Percentiles rank a stretch among this genome's conserved stretches.
Evolutionary conservation across 805 yeast species (phyloP).

Genomic region (Dipodascus geniculatus): DNA sequence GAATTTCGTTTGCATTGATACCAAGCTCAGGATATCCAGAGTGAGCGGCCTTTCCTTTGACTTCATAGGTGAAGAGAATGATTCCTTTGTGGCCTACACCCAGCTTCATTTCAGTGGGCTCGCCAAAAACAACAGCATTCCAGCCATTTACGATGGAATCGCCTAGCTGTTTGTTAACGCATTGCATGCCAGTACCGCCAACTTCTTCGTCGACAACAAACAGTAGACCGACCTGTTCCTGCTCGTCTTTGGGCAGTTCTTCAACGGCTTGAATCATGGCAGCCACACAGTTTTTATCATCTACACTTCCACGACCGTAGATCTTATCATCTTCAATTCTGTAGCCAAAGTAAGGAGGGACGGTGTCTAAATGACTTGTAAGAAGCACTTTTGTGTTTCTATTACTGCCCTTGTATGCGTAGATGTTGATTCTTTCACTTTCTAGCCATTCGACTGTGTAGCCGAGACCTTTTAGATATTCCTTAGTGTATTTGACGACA

Average conservation of each 20-base stretch:
- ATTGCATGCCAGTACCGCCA: constrained; percentile 52
- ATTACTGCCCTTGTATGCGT: constrained; percentile 39
- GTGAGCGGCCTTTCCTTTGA: constrained; percentile 50
- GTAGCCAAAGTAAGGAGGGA: constrained; percentile 54
- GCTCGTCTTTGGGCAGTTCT: constrained; percentile 31
- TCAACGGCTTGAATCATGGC: constrained; percentile 44
- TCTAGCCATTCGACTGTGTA: constrained; percentile 40
- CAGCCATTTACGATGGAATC: constrained; percentile 27
- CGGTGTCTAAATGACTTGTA: constrained; percentile 63
- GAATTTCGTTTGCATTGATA: constrained; percentile 44
- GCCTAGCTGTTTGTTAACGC: constrained; percentile 31
- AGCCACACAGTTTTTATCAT: constrained; percentile 64
- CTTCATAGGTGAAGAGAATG: constrained; percentile 31
- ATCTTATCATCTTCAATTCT: constrained; percentile 34
- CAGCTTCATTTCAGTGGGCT: constrained; percentile 59
- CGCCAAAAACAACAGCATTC: constrained; percentile 59
- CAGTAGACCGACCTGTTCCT: constrained; percentile 47
- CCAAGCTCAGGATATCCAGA: constrained; percentile 65
- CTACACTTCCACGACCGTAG: constrained; percentile 57
- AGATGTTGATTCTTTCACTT: constrained; percentile 35
- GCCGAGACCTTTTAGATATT: constrained; percentile 32
- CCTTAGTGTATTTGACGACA: constrained; percentile 30
- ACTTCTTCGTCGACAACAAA: constrained; percentile 64
- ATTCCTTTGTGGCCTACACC: constrained; percentile 64
- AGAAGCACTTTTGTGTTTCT: constrained; percentile 39